These are phyloP conservation scores for Plasmopara viticola DNA, from an alignment of 352 stramenopile genomes.

Conservation along the genomic window DNA sequence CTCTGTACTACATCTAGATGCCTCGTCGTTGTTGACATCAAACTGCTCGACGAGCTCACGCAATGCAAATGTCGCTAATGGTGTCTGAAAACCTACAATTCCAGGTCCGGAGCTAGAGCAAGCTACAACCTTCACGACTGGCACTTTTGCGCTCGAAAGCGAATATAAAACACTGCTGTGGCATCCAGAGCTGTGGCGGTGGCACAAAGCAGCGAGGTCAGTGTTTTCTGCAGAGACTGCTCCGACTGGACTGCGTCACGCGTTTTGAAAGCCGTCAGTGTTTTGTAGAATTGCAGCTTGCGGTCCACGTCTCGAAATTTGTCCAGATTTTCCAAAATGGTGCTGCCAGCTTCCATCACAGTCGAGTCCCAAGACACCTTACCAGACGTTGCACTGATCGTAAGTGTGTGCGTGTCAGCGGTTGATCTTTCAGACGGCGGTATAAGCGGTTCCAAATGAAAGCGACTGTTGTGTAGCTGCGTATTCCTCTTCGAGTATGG, in stretches of 20 bases:
- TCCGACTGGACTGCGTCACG: slow-evolving; percentile 37
- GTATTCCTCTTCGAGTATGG: slow-evolving; percentile 48
- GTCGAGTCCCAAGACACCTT: slow-evolving; percentile 39
- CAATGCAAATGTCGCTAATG: slow-evolving; percentile 44
- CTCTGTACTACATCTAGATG: slow-evolving; percentile 4
- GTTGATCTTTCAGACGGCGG: slow-evolving; percentile 25
- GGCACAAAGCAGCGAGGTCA: slow-evolving; percentile 38
- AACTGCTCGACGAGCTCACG: slow-evolving; percentile 32
- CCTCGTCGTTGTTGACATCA: slow-evolving; percentile 8
- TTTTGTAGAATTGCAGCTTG: slow-evolving; percentile 55
- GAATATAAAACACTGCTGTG: slow-evolving; percentile 51
- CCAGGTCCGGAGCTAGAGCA: slow-evolving; percentile 34
- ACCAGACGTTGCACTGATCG: slow-evolving; percentile 35
- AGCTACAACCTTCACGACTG: slow-evolving; percentile 39
- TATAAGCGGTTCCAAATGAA: slow-evolving; percentile 57
- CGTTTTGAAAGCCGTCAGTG: slow-evolving; percentile 44
- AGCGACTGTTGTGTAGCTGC: slow-evolving; percentile 42
- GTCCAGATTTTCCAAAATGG: slow-evolving; percentile 30
- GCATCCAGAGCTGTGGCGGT: slow-evolving; percentile 32
- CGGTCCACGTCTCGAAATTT: slow-evolving; percentile 32
- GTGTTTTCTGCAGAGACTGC: slow-evolving; percentile 36
- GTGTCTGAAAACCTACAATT: slow-evolving; percentile 41
- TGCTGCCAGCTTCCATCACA: slow-evolving; percentile 30
- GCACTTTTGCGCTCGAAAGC: slow-evolving; percentile 26
- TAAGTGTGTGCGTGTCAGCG: slow-evolving; percentile 13